Evolutionary conservation across 495 filamentous ascomycete species (phyloP), one percentile per base, ranked within the genome.

Genomic region (Podospora australis): DNA sequence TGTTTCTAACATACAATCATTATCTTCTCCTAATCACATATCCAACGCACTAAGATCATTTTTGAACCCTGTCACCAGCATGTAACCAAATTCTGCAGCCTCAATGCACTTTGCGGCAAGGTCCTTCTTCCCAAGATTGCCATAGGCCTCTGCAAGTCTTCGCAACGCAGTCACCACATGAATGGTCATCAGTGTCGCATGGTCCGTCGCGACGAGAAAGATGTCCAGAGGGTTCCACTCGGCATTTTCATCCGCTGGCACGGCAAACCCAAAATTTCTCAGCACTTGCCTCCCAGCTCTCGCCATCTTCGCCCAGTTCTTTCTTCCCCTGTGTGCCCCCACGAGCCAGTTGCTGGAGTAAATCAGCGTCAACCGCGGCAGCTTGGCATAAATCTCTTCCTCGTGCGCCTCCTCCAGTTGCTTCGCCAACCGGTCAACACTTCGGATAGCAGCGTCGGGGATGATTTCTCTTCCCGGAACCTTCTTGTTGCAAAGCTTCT

Each of bases 221-320:
- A 68, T 54, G 24, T 51, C 44, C n/a, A 44, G 49, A n/a, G 60
- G 60, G 19, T 64, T 57, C 56, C 63, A 64, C 2, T 23, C 45
- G 5, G 35, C 55, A 13, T 44, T 56, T 16, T 62, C 56, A 30
- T 58, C 55, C 11, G 46, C 34, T 25, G 54, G 54, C 14, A 60
- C 55, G 13, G 52, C n/a, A 46, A 71, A 69, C 7, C 70, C 70
- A 55, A 74, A 74, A 46, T 71, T 71, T 30, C 67, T 49, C 40
- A 74, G 44, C 43, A 70, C 59, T 45, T 66, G 59, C 10, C 54
- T 35, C 10, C 57, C 58, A 25, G 65, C 66, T 45, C 58, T 65
- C 35, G 64, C 42, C 42, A 60, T 68, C 53, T 70, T 74, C 14
- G 50, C 50, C 19, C 57, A 49, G 52, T 74, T 71, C 55, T 67